phyloP scores from a whole-genome alignment of 192 early-diverging fungal species.

The Entrophospora sp. region DNA sequence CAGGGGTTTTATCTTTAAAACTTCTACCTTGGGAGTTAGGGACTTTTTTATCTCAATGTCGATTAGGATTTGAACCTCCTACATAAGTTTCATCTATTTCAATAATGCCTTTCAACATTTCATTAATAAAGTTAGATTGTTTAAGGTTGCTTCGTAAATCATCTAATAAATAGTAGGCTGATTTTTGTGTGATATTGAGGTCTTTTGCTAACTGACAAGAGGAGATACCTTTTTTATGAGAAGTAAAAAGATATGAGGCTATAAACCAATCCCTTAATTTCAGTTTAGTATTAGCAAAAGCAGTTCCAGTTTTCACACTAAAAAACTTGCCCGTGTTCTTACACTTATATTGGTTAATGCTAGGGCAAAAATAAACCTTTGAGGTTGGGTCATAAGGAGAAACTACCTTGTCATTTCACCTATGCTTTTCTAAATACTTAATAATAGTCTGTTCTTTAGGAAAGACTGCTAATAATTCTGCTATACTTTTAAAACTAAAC shows the following conservation, averaged over 20 bases:
- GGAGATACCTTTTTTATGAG: background rate
- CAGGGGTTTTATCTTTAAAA: background rate
- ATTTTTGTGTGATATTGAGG: background rate
- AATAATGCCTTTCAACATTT: too few species aligned
- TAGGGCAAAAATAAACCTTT: slow-evolving; percentile 1
- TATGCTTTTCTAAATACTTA: slow-evolving; percentile 5
- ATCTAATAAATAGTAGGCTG: background rate
- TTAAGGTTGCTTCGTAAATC: background rate
- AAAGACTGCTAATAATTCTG: too few species aligned
- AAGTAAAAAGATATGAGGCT: slow-evolving; percentile 4
- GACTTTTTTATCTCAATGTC: too few species aligned
- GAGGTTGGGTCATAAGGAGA: slow-evolving; percentile 6
- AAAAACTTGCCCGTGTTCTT: slow-evolving; percentile 3
- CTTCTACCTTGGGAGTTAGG: background rate
- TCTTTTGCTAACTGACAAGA: slow-evolving; percentile 2
- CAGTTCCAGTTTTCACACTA: slow-evolving; percentile 3
- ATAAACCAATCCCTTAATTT: background rate
- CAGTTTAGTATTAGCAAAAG: background rate
- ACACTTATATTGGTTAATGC: slow-evolving; percentile 11
- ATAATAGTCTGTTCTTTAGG: too few species aligned
- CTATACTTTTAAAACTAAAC: too few species aligned
- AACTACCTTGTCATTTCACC: slow-evolving; percentile 1
- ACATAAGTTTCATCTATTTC: too few species aligned
- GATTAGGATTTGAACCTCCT: too few species aligned
- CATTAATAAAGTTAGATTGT: background rate